A percentile compares a stretch with the other conserved stretches of the same genome.
Conservation (phyloP, 352 stramenopile species). For the Phytophthora pini region DNA sequence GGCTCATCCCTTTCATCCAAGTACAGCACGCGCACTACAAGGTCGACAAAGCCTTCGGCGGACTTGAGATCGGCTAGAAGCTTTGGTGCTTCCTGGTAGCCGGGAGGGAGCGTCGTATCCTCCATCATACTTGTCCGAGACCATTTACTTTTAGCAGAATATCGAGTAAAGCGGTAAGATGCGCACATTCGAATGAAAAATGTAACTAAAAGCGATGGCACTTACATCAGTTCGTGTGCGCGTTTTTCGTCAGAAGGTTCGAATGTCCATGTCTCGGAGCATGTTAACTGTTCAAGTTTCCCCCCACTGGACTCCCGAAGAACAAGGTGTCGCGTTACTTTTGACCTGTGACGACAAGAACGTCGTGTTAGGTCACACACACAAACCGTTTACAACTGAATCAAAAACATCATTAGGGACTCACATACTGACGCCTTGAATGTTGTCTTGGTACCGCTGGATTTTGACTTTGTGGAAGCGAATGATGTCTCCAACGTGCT, state of each 20-base stretch:
- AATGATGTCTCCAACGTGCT: constrained; percentile 81
- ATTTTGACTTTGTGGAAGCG: constrained; percentile 82
- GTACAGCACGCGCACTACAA: constrained; percentile 65
- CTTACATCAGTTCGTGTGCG: constrained; percentile 45
- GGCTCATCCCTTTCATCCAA: constrained; percentile 40
- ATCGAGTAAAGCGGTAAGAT: neutral
- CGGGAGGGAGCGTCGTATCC: constrained; percentile 59
- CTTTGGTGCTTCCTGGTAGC: constrained; percentile 49
- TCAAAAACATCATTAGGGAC: constrained; percentile 4
- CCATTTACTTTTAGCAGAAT: constrained; percentile 52
- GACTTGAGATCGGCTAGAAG: constrained; percentile 52
- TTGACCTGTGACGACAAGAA: constrained; percentile 26
- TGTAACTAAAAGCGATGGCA: too few species aligned
- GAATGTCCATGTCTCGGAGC: constrained; percentile 69
- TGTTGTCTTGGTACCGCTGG: constrained; percentile 60
- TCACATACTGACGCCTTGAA: constrained; percentile 67
- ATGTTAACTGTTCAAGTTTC: constrained; percentile 53
- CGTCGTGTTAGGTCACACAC: neutral
- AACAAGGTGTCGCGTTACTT: constrained; percentile 64
- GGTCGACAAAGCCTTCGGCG: constrained; percentile 60
- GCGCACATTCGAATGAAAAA: too few species aligned
- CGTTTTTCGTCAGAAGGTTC: constrained; percentile 58
- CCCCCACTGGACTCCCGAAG: constrained; percentile 42
- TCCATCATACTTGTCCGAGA: constrained; percentile 38
- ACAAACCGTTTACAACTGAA: too few species aligned